A percentile compares a stretch with the other conserved stretches of the same genome.
These are phyloP conservation scores for Blumeria graminis DNA, from an alignment of 2,329 filamentous ascomycete genomes.

Conservation along the genomic window DNA sequence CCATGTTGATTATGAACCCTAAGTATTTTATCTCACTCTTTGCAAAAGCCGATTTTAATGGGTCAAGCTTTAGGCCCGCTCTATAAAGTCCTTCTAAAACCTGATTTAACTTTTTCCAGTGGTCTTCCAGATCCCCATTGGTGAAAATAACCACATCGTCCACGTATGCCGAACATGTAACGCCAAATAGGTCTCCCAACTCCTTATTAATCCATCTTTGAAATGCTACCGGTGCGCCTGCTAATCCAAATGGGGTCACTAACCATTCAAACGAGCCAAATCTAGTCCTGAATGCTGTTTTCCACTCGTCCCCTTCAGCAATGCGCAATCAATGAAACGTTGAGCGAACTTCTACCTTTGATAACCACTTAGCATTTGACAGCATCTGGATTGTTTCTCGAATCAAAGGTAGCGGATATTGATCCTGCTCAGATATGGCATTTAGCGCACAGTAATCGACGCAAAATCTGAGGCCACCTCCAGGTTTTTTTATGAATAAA, in stretches of 20 bases:
- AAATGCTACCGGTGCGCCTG: not conserved
- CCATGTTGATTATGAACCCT: not conserved
- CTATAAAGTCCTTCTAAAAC: not conserved
- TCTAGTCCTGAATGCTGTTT: not conserved
- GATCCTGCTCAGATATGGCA: not conserved
- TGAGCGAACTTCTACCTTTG: not conserved
- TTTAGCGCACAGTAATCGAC: not conserved
- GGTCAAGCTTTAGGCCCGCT: not conserved
- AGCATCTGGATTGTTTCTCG: not conserved
- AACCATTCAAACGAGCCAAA: not conserved
- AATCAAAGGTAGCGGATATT: not conserved
- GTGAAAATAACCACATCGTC: not conserved
- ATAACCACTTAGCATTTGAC: not conserved
- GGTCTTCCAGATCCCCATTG: not conserved
- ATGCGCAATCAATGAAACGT: not conserved
- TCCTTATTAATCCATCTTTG: not conserved
- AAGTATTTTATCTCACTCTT: not conserved
- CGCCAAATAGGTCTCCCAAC: not conserved
- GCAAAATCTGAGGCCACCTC: not conserved
- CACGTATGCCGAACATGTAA: not conserved
- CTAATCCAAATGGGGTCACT: constrained; percentile 1
- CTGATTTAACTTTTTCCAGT: not conserved
- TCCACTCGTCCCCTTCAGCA: not conserved
- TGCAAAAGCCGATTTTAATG: not conserved
- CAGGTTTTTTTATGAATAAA: not conserved